Evolutionary conservation across 345 rosid genomes (phyloP).

Genomic region (Salix viminalis): DNA sequence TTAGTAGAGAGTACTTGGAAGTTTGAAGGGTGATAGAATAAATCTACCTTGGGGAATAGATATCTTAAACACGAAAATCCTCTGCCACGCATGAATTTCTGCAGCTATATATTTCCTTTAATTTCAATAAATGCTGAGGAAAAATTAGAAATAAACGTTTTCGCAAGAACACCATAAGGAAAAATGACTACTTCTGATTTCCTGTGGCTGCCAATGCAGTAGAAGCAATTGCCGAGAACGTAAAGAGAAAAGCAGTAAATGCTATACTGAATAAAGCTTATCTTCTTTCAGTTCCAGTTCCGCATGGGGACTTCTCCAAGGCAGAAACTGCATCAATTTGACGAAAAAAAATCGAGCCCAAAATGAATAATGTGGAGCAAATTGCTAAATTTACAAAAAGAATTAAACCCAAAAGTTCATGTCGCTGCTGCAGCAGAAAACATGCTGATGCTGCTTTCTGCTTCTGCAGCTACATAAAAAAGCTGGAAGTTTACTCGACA

Average conservation of each 20-base stretch:
- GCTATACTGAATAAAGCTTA: slow-evolving; percentile 44
- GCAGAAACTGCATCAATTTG: slow-evolving; percentile 8
- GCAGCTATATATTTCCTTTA: too few relatives aligned
- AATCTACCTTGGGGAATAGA: too few relatives aligned
- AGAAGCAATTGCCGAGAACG: slow-evolving; percentile 38
- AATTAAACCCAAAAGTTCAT: not conserved
- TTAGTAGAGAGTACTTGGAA: slow-evolving; percentile 30
- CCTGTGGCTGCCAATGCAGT: too few relatives aligned
- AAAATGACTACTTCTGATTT: too few relatives aligned
- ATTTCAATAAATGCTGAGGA: too few relatives aligned
- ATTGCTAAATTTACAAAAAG: too few relatives aligned
- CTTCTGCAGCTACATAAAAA: slow-evolving; percentile 17
- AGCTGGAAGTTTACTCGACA: not conserved
- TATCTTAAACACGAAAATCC: too few relatives aligned
- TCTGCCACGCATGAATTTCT: too few relatives aligned
- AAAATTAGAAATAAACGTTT: too few relatives aligned
- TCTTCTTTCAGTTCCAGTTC: slow-evolving; percentile 45
- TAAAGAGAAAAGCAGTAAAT: slow-evolving; percentile 35
- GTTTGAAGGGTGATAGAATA: slow-evolving; percentile 43
- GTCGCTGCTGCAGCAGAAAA: slow-evolving; percentile 16
- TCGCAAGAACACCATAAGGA: too few relatives aligned
- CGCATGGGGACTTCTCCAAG: not conserved
- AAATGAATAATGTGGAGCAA: too few relatives aligned
- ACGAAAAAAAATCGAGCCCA: too few relatives aligned
- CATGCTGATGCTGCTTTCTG: slow-evolving; percentile 9